Percentiles rank a stretch among this genome's conserved stretches.
Evolutionary conservation across 208 protist species (phyloP).

Genomic region (Herpetomonas tarakana): DNA sequence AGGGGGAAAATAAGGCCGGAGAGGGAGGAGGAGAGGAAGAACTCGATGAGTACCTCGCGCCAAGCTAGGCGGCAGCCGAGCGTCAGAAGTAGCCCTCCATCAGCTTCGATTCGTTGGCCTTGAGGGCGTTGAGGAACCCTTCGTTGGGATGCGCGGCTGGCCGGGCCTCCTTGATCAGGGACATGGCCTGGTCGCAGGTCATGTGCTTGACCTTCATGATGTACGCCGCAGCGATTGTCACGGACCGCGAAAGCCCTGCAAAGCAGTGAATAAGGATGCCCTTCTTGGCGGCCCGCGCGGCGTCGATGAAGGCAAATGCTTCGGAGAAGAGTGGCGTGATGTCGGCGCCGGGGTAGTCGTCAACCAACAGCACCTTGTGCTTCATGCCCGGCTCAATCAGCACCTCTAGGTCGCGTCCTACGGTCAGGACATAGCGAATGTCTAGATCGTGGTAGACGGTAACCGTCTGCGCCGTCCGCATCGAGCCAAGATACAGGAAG

Average conservation of each 20-base stretch:
- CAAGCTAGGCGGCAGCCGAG: too few species aligned
- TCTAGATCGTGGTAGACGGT: slow-evolving; percentile 79
- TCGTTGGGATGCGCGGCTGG: slow-evolving; percentile 79
- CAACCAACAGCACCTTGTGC: slow-evolving; percentile 64
- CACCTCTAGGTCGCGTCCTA: slow-evolving; percentile 64
- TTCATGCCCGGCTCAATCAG: slow-evolving; percentile 68
- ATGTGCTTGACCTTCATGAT: slow-evolving; percentile 70
- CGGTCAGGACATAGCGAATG: slow-evolving; percentile 80
- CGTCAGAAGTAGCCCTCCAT: too few species aligned
- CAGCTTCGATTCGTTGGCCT: slow-evolving; percentile 32
- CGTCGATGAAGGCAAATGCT: slow-evolving; percentile 81
- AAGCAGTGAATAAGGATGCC: slow-evolving; percentile 90
- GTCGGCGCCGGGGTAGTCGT: slow-evolving; percentile 78
- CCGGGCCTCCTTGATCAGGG: slow-evolving; percentile 51
- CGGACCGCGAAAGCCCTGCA: slow-evolving; percentile 86
- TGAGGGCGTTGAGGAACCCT: slow-evolving; percentile 64
- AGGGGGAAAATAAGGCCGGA: too few species aligned
- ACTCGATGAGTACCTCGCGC: too few species aligned
- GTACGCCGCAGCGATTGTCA: slow-evolving; percentile 79
- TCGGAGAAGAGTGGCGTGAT: slow-evolving; percentile 56
- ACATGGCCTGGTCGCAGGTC: slow-evolving; percentile 60
- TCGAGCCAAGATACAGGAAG: slow-evolving; percentile 80
- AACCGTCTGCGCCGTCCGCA: slow-evolving; percentile 79
- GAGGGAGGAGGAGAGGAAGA: too few species aligned
- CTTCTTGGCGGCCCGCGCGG: slow-evolving; percentile 44